Evolutionary conservation across 495 filamentous ascomycete species (phyloP).

Genomic region (Hypoxylon rickii): DNA sequence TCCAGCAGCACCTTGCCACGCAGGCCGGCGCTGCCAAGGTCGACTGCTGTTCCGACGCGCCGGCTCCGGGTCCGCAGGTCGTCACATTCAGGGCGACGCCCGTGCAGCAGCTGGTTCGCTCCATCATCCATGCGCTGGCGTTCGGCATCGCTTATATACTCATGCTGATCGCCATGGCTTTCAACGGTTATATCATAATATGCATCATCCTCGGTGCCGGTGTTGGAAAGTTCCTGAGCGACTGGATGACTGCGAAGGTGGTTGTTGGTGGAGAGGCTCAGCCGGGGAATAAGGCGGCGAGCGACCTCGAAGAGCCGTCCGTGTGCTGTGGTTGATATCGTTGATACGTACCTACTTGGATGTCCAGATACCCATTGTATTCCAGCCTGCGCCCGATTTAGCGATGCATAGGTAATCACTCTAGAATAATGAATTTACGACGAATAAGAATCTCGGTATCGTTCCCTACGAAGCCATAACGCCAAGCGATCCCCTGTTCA

Average conservation of each 20-base stretch:
- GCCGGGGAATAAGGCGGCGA: slow-evolving; percentile 4
- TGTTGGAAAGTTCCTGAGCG: slow-evolving; percentile 51
- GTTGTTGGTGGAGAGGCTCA: slow-evolving; percentile 17
- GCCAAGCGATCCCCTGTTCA: too few species aligned
- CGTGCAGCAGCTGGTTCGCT: slow-evolving; percentile 53
- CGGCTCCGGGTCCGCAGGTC: slow-evolving; percentile 21
- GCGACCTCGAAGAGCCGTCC: slow-evolving; percentile 29
- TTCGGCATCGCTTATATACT: slow-evolving; percentile 62
- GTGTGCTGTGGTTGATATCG: slow-evolving; percentile 37
- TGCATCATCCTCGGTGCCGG: slow-evolving; percentile 59
- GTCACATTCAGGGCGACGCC: slow-evolving; percentile 51
- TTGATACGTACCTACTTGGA: neutral
- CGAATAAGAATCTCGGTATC: too few species aligned
- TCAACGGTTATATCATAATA: slow-evolving; percentile 62
- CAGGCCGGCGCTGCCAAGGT: slow-evolving; percentile 26
- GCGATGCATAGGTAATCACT: neutral
- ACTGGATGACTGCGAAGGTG: slow-evolving; percentile 44
- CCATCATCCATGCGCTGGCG: slow-evolving; percentile 52
- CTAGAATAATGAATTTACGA: neutral
- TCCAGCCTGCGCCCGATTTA: neutral
- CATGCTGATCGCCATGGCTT: slow-evolving; percentile 62
- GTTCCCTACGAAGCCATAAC: too few species aligned
- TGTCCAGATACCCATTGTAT: slow-evolving; percentile 25
- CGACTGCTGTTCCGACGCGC: slow-evolving; percentile 22
- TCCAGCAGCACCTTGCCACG: slow-evolving; percentile 42